Conservation (phyloP, 352 stramenopile species). For the Aphanomyces invadans region DNA sequence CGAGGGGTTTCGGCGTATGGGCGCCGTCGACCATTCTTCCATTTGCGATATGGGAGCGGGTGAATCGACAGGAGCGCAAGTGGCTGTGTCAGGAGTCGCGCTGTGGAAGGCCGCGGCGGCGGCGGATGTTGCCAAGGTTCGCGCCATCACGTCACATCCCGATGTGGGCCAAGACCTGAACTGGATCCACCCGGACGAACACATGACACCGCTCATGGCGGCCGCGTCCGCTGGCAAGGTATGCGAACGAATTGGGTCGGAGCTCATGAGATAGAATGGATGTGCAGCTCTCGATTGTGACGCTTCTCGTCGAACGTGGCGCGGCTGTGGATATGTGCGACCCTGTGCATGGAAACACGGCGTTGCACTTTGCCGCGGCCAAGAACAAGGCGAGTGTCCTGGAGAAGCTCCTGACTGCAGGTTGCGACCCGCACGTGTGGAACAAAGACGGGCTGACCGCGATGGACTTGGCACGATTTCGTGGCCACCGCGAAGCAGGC, state of each 20-base stretch:
- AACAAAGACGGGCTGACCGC: conserved; percentile 4
- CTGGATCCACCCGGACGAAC: neutral
- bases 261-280: neutral
- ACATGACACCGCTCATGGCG: conserved; percentile 12
- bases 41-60: conserved; percentile 5
- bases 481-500: neutral
- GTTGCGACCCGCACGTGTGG: conserved; percentile 2
- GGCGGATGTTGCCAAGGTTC: conserved; percentile 3
- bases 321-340: neutral
- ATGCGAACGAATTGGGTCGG: neutral
- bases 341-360: neutral
- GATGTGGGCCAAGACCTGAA: neutral
- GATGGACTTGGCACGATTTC: conserved; percentile 3
- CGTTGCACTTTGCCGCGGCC: conserved; percentile 11
- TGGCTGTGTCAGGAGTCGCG: neutral
- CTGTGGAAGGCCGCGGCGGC: conserved; percentile 6
- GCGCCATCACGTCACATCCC: neutral
- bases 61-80: neutral
- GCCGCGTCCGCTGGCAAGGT: neutral
- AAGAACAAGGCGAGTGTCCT: conserved; percentile 14
- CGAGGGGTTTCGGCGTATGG: neutral
- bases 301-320: neutral
- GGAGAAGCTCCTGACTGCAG: conserved; percentile 1
- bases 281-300: neutral
- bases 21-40: neutral